Evolutionary conservation across 2,329 filamentous ascomycete genomes (phyloP).

Genomic region (Cladobotryum mycophilum): DNA sequence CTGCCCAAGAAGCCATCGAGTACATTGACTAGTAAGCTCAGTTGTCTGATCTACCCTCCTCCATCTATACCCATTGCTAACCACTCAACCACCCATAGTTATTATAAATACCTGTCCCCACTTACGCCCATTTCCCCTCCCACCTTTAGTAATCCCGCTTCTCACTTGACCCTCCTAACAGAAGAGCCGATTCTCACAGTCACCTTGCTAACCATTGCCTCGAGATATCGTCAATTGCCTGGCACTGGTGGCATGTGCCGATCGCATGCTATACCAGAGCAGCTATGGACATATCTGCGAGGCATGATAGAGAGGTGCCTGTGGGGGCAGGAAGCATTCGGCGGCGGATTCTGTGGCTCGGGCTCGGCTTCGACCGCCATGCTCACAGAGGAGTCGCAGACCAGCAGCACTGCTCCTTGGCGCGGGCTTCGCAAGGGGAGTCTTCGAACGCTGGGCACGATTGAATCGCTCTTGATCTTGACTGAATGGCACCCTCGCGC

Average conservation of each 20-base stretch:
- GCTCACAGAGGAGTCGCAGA: constrained; percentile 49
- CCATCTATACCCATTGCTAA: neutral
- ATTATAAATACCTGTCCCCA: constrained; percentile 85
- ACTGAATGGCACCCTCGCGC: constrained; percentile 97
- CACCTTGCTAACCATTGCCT: constrained; percentile 84
- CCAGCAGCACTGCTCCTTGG: constrained; percentile 64
- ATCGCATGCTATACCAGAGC: constrained; percentile 87
- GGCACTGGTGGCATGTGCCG: constrained; percentile 77
- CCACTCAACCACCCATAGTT: constrained; percentile 46
- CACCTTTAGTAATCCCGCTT: constrained; percentile 76
- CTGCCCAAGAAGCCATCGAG: constrained; percentile 82
- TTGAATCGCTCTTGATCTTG: constrained; percentile 87
- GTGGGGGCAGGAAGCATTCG: constrained; percentile 95
- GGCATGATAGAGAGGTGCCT: constrained; percentile 93
- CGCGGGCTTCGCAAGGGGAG: constrained; percentile 68
- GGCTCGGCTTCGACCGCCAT: constrained; percentile 38
- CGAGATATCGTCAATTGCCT: constrained; percentile 73
- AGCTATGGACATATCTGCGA: constrained; percentile 88
- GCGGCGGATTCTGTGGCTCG: constrained; percentile 75
- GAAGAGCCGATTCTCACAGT: constrained; percentile 92
- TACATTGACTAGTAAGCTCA: constrained; percentile 79
- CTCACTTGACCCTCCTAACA: constrained; percentile 71
- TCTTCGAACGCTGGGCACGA: constrained; percentile 81
- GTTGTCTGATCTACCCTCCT: neutral
- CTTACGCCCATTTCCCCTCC: constrained; percentile 91